phyloP scores from a whole-genome alignment of 345 rosid genomes.

The Orychophragmus violaceus region DNA sequence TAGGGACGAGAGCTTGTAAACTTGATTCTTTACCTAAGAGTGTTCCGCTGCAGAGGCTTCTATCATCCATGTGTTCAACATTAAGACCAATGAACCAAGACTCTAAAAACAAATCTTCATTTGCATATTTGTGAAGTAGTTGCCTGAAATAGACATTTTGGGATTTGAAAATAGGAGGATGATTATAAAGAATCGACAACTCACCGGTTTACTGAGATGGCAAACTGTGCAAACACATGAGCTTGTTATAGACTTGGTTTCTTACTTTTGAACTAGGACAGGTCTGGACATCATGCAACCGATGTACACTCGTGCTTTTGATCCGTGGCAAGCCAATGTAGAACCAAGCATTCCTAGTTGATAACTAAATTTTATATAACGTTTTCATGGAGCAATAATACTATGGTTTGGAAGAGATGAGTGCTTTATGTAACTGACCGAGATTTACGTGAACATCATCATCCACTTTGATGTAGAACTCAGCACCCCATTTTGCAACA shows the following conservation, averaged over 20 bases:
- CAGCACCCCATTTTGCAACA: slow-evolving; percentile 75
- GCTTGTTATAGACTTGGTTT: slow-evolving; percentile 8
- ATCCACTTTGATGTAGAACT: slow-evolving; percentile 80
- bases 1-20: too few relatives aligned
- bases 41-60: slow-evolving; percentile 76
- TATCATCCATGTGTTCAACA: slow-evolving; percentile 73
- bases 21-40: slow-evolving; percentile 55
- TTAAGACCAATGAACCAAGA: slow-evolving; percentile 84
- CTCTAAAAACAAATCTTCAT: slow-evolving; percentile 86
- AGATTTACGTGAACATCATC: slow-evolving; percentile 90
- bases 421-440: slow-evolving; percentile 50
- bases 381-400: slow-evolving; percentile 5
- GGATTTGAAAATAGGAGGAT: not conserved
- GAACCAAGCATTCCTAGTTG: slow-evolving; percentile 55
- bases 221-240: slow-evolving; percentile 2
- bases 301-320: slow-evolving; percentile 64
- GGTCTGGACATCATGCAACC: slow-evolving; percentile 99
- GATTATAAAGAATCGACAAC: not conserved
- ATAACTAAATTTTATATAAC: not conserved
- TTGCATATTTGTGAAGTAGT: slow-evolving; percentile 74
- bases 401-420: not conserved
- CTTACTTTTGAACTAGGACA: slow-evolving; percentile 70
- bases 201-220: slow-evolving; percentile 63
- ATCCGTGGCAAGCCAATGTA: slow-evolving; percentile 49
- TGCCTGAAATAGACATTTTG: slow-evolving; percentile 31